Conservation (phyloP, 441 rosid genomes). For the Rhodomyrtus psidioides region DNA sequence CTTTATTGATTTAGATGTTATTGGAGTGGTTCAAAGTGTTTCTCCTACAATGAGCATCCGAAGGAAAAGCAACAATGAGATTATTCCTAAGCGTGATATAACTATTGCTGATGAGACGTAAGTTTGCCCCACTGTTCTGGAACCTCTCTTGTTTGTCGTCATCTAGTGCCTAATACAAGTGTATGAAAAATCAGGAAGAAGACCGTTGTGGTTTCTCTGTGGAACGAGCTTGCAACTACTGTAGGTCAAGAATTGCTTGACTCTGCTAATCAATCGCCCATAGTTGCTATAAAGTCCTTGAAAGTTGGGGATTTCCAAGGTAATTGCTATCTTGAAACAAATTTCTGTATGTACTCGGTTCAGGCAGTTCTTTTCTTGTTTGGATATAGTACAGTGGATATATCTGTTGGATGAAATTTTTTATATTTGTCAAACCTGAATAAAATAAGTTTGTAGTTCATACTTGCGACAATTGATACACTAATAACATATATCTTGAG, state of each 20-base stretch:
- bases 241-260: constrained; percentile 75
- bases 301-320: constrained; percentile 94
- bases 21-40: constrained; percentile 87
- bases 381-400: background rate
- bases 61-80: constrained; percentile 73
- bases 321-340: constrained; percentile 2
- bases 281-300: constrained; percentile 72
- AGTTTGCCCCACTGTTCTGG: background rate
- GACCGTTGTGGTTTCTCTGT: constrained; percentile 78
- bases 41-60: constrained; percentile 70
- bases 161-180: background rate
- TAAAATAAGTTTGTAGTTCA: background rate
- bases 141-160: background rate
- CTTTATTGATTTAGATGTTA: constrained; percentile 36
- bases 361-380: background rate
- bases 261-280: constrained; percentile 53
- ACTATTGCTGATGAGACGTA: constrained; percentile 77
- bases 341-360: background rate
- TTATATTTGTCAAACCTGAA: background rate
- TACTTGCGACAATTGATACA: background rate
- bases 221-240: constrained; percentile 77
- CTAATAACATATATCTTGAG: background rate
- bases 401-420: background rate
- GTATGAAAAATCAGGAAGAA: constrained; percentile 40
- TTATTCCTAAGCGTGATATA: constrained; percentile 76